Percentiles rank a stretch among this genome's conserved stretches.
These are phyloP conservation scores for Leishmania guyanensis DNA, from an alignment of 208 protist species.

Conservation along the genomic window DNA sequence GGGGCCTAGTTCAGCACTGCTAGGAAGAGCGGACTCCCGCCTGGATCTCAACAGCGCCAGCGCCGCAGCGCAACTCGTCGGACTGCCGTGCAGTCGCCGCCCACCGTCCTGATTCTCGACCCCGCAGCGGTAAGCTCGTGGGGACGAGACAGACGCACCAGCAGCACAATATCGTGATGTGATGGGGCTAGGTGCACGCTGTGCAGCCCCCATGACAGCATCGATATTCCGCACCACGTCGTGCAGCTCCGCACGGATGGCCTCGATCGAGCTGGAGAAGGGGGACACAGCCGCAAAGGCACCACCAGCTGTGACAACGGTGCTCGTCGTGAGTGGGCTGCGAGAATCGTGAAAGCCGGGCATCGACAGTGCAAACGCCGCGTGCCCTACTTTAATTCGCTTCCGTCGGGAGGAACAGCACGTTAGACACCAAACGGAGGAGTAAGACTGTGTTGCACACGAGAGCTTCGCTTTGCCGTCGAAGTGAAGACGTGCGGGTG, in stretches of 20 bases:
- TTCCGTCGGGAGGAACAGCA: background rate
- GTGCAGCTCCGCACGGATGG: constrained; percentile 41
- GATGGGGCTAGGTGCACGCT: background rate
- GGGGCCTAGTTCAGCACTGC: background rate
- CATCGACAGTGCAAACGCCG: background rate
- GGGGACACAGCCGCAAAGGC: background rate
- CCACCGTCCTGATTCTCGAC: background rate
- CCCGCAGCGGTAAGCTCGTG: background rate
- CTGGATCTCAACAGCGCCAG: background rate
- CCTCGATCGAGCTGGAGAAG: constrained; percentile 26
- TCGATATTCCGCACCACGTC: constrained; percentile 65
- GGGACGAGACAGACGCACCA: background rate
- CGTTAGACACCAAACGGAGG: background rate
- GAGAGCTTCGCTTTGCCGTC: background rate
- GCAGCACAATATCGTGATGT: background rate
- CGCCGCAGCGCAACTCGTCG: background rate
- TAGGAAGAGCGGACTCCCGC: background rate
- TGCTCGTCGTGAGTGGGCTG: background rate
- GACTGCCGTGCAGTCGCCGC: background rate
- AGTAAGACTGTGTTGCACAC: background rate
- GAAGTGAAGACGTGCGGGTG: background rate
- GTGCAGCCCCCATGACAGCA: constrained; percentile 20
- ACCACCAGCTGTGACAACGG: background rate
- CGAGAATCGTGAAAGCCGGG: background rate
- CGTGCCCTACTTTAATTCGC: background rate